Evolutionary conservation across 108 stramenopile species (phyloP), one percentile per base, ranked within the genome.

Genomic region (Fistulifera solaris): DNA sequence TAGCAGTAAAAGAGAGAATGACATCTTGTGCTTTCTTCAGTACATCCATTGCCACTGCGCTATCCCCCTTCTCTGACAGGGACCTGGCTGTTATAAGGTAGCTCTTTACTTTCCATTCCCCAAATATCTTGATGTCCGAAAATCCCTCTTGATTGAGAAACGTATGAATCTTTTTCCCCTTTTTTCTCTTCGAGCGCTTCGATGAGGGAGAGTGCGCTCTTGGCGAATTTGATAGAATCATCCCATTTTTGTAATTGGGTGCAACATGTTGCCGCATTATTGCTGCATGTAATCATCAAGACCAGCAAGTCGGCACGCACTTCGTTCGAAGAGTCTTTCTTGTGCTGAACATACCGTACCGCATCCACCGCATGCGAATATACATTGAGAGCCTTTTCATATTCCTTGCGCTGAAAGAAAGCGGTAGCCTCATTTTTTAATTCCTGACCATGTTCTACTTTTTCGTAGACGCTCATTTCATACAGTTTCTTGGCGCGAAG

Each of bases 201-300:
- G 10, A 86, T 45, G 16, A 90, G 48, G 1, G 78, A 68, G 28
- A 90, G 48, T 13, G 81, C 82, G 66, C 81, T 84, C 43, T 69
- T 57, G 0, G 66, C 73, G 52, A 71, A 80, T 53, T 72, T 67
- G 23, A 51, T 31, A 6, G 76, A 69, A 38, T 80, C 70, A 14
- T 81, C 76, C 78, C 78, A 67, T 22, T 66, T 54, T 6, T 66
- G 43, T 28, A 80, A 41, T 40, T 82, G 63, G 10, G 66, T 43
- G 56, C 77, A 82, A 56, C 83, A 90, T n/a, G 80, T 84, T 15
- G 71, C 81, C 0, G 85, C 83, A 70, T 90, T 90, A 63, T 90
- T 90, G 48, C 70, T 74, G 55, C 85, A 86, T 8, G 89, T 86
- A 12, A 82, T 72, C 78, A 90, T 80, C 24, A 78, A 54, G 5